Evolutionary conservation across 495 filamentous ascomycete species (phyloP).

Genomic region (Barbatosphaeria neglecta): DNA sequence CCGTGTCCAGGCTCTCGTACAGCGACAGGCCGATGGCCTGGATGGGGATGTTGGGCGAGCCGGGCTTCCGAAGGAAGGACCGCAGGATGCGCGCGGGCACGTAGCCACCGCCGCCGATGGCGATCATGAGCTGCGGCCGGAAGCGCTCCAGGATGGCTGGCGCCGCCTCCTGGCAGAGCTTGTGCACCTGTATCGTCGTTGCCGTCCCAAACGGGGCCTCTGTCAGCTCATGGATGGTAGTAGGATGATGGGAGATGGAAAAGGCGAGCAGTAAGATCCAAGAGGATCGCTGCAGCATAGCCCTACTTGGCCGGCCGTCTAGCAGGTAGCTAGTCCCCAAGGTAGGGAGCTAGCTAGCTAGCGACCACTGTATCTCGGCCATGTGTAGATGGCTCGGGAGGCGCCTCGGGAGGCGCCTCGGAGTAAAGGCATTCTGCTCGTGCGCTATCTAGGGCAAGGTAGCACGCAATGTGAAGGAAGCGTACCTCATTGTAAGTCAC

Average conservation of each 20-base stretch:
- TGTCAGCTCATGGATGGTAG: not conserved
- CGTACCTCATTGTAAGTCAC: conserved; percentile 90
- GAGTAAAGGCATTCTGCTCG: too few relatives aligned
- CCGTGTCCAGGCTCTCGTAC: conserved; percentile 68
- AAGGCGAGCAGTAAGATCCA: not conserved
- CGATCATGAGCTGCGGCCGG: conserved; percentile 92
- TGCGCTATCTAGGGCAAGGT: too few relatives aligned
- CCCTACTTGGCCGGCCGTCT: too few relatives aligned
- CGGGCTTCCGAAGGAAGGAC: conserved; percentile 88
- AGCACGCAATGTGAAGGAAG: not conserved
- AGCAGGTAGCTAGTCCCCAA: too few relatives aligned
- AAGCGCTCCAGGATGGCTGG: conserved; percentile 69
- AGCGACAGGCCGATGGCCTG: conserved; percentile 97
- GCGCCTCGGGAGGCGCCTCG: too few relatives aligned
- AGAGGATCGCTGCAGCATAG: too few relatives aligned
- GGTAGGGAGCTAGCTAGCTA: too few relatives aligned
- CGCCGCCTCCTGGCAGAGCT: conserved; percentile 82
- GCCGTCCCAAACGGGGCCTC: too few relatives aligned
- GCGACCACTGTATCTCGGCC: too few relatives aligned
- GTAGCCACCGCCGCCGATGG: conserved; percentile 95
- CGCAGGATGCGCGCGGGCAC: conserved; percentile 94
- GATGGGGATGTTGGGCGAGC: conserved; percentile 91
- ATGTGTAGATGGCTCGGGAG: too few relatives aligned
- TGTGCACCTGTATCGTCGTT: conserved; percentile 81
- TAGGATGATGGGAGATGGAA: not conserved